A percentile compares a stretch with the other conserved stretches of the same genome.
Conservation (phyloP, 768 basidiomycete genomes). For the Lentinula detonsa region DNA sequence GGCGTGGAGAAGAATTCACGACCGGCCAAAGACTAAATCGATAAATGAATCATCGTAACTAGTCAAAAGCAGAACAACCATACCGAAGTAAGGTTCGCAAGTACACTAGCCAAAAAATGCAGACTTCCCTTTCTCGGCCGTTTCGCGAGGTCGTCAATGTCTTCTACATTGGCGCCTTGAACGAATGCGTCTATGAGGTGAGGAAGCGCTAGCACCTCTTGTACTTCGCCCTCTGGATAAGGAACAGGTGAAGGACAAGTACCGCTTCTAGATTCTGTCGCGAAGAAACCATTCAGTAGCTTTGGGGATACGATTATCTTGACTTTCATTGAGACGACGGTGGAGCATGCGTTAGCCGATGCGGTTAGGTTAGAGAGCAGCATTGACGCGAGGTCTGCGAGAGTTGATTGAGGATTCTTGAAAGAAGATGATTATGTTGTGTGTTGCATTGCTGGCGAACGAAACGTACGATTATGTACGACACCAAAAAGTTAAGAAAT, state of each 20-base stretch:
- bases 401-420: conserved; percentile 84
- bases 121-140: conserved; percentile 67
- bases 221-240: conserved; percentile 50
- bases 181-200: conserved; percentile 89
- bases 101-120: conserved; percentile 91
- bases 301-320: conserved; percentile 47
- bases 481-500: conserved; percentile 78
- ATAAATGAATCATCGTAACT: too few species aligned
- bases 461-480: conserved; percentile 79
- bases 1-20: conserved; percentile 79
- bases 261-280: conserved; percentile 75
- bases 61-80: conserved; percentile 17
- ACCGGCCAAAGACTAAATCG: conserved; percentile 60
- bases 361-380: conserved; percentile 90
- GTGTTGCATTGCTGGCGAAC: neutral
- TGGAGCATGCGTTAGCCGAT: conserved; percentile 58
- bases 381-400: conserved; percentile 97
- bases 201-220: conserved; percentile 61
- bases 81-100: conserved; percentile 85
- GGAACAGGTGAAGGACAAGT: conserved; percentile 72
- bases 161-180: conserved; percentile 56
- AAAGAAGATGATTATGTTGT: conserved; percentile 5
- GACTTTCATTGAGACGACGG: conserved; percentile 61
- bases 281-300: conserved; percentile 54
- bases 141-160: conserved; percentile 40